Conservation (phyloP, 345 rosid species). For the Brassica napus region Da-Ae NC_063437.1:4253001-4253500, state of each 20-base stretch:
- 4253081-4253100: conserved; percentile 14
- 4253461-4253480: no score
- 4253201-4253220: not conserved
- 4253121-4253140: not conserved
- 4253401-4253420: not conserved
- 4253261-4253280: not conserved
- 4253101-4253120: not conserved
- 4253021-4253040: not conserved
- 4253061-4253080: conserved; percentile 19
- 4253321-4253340: not conserved
- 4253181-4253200: not conserved
- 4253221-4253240: not conserved
- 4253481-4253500: no score
- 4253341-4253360: not conserved
- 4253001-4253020: conserved; percentile 33
- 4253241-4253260: not conserved
- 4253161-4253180: not conserved
- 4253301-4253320: not conserved
- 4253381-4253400: not conserved
- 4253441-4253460: not conserved
- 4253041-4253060: conserved; percentile 8
- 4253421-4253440: not conserved
- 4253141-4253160: not conserved
- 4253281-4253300: no score
- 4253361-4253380: not conserved